Conservation (phyloP, 306 rosid species). For the Pueraria montana region DNA sequence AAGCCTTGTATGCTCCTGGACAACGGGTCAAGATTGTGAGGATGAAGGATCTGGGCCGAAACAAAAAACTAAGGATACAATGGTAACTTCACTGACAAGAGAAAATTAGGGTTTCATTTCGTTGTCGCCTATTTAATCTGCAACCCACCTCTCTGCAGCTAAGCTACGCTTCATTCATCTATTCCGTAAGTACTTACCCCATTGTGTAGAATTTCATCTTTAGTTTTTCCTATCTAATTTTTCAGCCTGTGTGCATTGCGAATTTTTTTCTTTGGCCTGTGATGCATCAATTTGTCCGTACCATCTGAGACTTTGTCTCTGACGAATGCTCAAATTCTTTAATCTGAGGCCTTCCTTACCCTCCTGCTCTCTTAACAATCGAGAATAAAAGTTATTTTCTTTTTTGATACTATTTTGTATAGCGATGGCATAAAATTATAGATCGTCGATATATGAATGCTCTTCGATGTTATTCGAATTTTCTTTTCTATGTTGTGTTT, state of each 20-base stretch:
- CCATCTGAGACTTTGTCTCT: constrained; percentile 63
- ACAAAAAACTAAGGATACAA: neutral
- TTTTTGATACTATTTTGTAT: neutral
- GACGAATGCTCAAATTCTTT: constrained; percentile 37
- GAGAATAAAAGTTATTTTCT: no score
- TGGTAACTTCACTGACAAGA: neutral
- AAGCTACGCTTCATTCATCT: neutral
- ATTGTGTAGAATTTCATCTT: neutral
- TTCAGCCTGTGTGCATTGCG: rapidly evolving
- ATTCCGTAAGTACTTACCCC: neutral
- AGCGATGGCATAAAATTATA: constrained; percentile 29
- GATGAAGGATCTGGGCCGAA: neutral
- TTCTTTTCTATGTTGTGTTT: no score
- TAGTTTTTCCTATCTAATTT: rapidly evolving
- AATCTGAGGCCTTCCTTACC: constrained; percentile 53
- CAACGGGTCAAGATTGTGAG: neutral
- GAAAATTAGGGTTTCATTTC: constrained; percentile 14
- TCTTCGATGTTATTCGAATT: no score
- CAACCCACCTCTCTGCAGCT: neutral
- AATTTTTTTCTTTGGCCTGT: constrained; percentile 47
- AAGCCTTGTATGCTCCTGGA: neutral
- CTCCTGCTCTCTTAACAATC: no score
- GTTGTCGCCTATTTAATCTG: constrained; percentile 44
- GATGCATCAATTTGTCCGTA: constrained; percentile 71
- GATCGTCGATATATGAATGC: neutral